These are phyloP conservation scores for Suillus bovinus DNA, from an alignment of 768 basidiomycete genomes.

Conservation along the genomic window DNA sequence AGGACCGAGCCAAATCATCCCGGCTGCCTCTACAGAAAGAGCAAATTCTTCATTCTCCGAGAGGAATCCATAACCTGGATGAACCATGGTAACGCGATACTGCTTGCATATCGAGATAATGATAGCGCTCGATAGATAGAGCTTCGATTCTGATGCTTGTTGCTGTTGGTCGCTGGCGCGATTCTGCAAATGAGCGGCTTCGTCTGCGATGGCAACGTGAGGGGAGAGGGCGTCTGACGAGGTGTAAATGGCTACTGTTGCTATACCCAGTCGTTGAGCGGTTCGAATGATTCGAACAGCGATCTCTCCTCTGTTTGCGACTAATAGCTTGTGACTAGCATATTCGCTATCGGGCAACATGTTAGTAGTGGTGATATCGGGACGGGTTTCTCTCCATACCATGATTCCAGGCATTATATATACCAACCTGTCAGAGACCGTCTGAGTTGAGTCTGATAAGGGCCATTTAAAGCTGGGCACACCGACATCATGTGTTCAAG, in stretches of 20 bases:
- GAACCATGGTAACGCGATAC: constrained; percentile 49
- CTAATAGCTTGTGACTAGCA: constrained; percentile 50
- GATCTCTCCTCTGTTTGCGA: constrained; percentile 76
- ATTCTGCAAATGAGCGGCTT: constrained; percentile 41
- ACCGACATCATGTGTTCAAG: background rate
- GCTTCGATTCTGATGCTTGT: constrained; percentile 39
- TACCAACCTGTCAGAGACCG: background rate
- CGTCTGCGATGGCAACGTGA: constrained; percentile 58
- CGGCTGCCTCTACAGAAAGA: constrained; percentile 41
- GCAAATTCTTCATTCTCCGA: constrained; percentile 66
- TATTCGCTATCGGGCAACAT: constrained; percentile 20
- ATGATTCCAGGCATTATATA: background rate
- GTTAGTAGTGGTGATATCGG: background rate
- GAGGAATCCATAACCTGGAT: constrained; percentile 67
- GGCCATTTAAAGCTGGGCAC: background rate
- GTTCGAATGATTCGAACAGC: constrained; percentile 63
- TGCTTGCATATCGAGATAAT: constrained; percentile 46
- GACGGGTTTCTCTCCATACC: background rate
- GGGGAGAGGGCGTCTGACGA: constrained; percentile 56
- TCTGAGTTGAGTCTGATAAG: background rate
- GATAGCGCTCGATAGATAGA: constrained; percentile 40
- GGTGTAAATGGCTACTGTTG: constrained; percentile 60
- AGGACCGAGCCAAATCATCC: constrained; percentile 62
- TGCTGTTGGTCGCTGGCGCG: constrained; percentile 4
- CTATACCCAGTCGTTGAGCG: constrained; percentile 50